These are phyloP conservation scores for Cryptococcus sp. DNA, from an alignment of 1,284 basidiomycete species.

Conservation along the genomic window DNA sequence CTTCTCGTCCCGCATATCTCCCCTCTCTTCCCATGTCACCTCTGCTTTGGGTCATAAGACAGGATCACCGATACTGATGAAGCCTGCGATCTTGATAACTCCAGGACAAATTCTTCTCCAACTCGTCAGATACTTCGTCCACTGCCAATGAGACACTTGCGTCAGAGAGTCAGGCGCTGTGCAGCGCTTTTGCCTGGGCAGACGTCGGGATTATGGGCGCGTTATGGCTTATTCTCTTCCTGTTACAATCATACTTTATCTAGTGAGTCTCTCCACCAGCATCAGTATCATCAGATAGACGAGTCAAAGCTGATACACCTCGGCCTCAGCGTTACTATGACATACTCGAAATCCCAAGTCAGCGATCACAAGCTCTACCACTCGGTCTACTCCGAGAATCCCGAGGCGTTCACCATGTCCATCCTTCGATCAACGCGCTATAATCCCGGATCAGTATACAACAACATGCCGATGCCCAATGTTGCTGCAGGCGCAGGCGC, in stretches of 20 bases:
- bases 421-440: constrained; percentile 63
- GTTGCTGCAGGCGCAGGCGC: too few species aligned
- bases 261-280: constrained; percentile 22
- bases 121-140: constrained; percentile 45
- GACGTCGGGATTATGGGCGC: constrained; percentile 87
- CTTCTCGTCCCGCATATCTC: background rate
- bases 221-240: constrained; percentile 73
- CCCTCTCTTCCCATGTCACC: background rate
- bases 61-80: background rate
- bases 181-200: constrained; percentile 85
- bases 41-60: background rate
- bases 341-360: constrained; percentile 73
- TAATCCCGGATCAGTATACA: constrained; percentile 58
- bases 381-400: constrained; percentile 61
- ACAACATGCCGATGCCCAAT: constrained; percentile 15
- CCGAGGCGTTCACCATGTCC: constrained; percentile 62
- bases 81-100: background rate
- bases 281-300: background rate
- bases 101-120: constrained; percentile 36
- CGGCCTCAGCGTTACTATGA: constrained; percentile 63
- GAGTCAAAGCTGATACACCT: background rate
- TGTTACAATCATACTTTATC: constrained; percentile 66
- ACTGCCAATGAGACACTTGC: constrained; percentile 29
- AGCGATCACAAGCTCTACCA: constrained; percentile 78
- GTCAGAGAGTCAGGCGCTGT: constrained; percentile 66